Conservation (phyloP, 2,329 filamentous ascomycete species). For the Zelopaecilomyces penicillatus region DNA sequence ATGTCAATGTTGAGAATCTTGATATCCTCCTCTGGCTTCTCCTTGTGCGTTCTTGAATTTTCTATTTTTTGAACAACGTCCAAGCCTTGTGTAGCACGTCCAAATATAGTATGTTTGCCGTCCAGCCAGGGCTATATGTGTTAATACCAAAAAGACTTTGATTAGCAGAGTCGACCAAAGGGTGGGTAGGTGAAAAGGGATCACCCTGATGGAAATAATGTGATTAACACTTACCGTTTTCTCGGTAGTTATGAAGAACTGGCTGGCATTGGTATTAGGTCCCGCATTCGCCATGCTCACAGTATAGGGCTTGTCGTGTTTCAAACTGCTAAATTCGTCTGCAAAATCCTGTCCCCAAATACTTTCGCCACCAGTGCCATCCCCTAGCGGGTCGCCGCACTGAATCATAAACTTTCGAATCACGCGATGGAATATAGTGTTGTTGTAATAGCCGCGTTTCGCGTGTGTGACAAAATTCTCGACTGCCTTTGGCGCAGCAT, state of each 20-base stretch:
- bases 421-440: slow-evolving; percentile 92
- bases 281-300: slow-evolving; percentile 97
- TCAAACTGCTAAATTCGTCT: slow-evolving; percentile 85
- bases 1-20: slow-evolving; percentile 87
- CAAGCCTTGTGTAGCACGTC: slow-evolving; percentile 77
- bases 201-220: background rate
- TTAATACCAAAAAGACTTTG: too few relatives aligned
- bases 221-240: slow-evolving; percentile 59
- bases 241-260: slow-evolving; percentile 98
- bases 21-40: slow-evolving; percentile 94
- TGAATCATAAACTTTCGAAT: slow-evolving; percentile 99
- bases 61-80: slow-evolving; percentile 97
- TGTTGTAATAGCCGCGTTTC: slow-evolving; percentile 89
- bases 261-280: slow-evolving; percentile 87
- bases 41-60: slow-evolving; percentile 75
- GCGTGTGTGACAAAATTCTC: slow-evolving; percentile 96
- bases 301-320: slow-evolving; percentile 93
- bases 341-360: slow-evolving; percentile 93
- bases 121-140: slow-evolving; percentile 71
- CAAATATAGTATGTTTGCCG: slow-evolving; percentile 93
- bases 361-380: slow-evolving; percentile 78
- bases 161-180: too few relatives aligned
- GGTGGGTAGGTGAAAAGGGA: too few relatives aligned
- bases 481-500: slow-evolving; percentile 85
- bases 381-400: slow-evolving; percentile 87